Evolutionary conservation across 2,329 filamentous ascomycete species (phyloP).

Genomic region (Claviceps spartinae): DNA sequence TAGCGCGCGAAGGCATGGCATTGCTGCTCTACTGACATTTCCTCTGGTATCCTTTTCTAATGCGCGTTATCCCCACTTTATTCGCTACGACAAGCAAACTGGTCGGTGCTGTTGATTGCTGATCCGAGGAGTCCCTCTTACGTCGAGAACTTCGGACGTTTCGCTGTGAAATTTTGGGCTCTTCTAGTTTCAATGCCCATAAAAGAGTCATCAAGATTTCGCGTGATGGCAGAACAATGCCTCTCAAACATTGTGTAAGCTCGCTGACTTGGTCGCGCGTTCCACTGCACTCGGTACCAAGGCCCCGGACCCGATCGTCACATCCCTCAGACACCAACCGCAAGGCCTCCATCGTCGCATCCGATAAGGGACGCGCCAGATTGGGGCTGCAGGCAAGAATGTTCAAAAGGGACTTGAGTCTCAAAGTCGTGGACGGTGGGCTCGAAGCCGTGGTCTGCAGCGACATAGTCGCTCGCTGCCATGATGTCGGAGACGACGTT

Average conservation of each 20-base stretch:
- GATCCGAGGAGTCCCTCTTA: slow-evolving; percentile 13
- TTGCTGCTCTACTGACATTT: slow-evolving; percentile 1
- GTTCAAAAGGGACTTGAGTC: slow-evolving; percentile 47
- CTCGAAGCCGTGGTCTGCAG: slow-evolving; percentile 38
- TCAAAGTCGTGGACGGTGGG: slow-evolving; percentile 42
- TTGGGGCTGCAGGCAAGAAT: slow-evolving; percentile 61
- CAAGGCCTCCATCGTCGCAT: slow-evolving; percentile 63
- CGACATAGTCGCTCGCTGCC: slow-evolving; percentile 36
- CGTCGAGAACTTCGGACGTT: slow-evolving; percentile 11
- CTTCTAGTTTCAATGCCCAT: slow-evolving; percentile 32
- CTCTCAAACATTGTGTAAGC: slow-evolving; percentile 23
- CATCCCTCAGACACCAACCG: slow-evolving; percentile 52
- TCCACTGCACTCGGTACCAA: slow-evolving; percentile 18
- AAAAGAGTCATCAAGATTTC: slow-evolving; percentile 34
- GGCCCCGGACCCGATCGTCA: slow-evolving; percentile 31
- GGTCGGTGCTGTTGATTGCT: slow-evolving; percentile 8
- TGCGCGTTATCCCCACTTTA: slow-evolving; percentile 11
- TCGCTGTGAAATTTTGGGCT: slow-evolving; percentile 19
- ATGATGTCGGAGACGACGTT: slow-evolving; percentile 31
- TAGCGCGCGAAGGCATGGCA: no score
- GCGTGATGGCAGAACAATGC: slow-evolving; percentile 29
- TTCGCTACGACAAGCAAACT: slow-evolving; percentile 13
- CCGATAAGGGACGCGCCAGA: slow-evolving; percentile 58
- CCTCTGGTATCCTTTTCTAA: slow-evolving; percentile 7
- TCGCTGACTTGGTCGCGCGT: slow-evolving; percentile 24